Conservation (phyloP, 2,329 filamentous ascomycete genomes). For the Emergomyces orientalis region DNA sequence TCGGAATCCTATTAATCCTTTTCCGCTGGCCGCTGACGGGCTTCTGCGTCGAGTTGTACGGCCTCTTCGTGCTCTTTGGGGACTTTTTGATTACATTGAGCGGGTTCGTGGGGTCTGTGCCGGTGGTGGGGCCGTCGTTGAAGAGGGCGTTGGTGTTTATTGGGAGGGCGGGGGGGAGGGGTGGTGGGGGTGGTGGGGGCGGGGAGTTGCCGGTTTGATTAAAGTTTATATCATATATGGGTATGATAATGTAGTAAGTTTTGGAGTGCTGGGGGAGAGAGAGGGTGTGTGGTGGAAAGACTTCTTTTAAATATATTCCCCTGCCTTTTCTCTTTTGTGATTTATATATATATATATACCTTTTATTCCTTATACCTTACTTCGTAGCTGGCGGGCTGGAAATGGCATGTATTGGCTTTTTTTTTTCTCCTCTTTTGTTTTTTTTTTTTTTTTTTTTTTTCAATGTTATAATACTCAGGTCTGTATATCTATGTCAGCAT, state of each 20-base stretch:
- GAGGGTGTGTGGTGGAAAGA: no score
- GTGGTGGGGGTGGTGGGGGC: constrained; percentile 9
- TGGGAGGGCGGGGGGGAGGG: constrained; percentile 63
- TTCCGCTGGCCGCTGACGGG: constrained; percentile 85
- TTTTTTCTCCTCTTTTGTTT: no score
- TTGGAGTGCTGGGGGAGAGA: neutral
- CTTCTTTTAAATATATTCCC: no score
- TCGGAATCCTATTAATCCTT: constrained; percentile 75
- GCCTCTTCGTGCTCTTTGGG: constrained; percentile 86
- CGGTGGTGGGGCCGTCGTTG: constrained; percentile 79
- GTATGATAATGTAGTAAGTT: neutral
- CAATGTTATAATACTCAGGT: no score
- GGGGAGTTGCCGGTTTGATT: constrained; percentile 15
- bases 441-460: no score
- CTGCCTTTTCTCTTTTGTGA: no score
- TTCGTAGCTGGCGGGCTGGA: no score
- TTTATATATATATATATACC: no score
- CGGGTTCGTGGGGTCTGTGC: constrained; percentile 73
- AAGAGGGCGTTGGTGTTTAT: constrained; percentile 61
- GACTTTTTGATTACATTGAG: constrained; percentile 93
- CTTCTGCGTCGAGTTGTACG: constrained; percentile 84
- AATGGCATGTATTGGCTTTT: no score
- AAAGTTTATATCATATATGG: neutral
- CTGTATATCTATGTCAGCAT: no score
- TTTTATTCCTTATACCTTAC: no score